Percentiles rank a stretch among this genome's conserved stretches.
These are phyloP conservation scores for Fraxinus nigra DNA, from an alignment of 305 asterid genomes.

Conservation along the genomic window DNA sequence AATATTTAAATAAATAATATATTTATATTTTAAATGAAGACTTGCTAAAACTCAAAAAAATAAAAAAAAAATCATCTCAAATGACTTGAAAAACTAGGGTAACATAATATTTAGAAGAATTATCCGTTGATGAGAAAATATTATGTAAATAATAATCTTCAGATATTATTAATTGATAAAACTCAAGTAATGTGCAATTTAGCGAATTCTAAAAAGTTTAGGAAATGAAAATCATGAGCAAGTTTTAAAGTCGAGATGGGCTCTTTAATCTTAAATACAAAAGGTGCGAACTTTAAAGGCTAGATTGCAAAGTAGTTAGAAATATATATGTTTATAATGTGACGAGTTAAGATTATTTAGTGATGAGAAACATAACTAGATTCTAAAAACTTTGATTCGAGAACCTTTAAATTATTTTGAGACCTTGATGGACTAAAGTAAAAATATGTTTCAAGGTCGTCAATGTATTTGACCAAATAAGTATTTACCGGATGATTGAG, in stretches of 20 bases:
- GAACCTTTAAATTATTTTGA: neutral
- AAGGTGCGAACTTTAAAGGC: neutral
- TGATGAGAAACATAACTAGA: neutral
- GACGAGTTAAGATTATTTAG: too few species aligned
- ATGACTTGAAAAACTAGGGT: neutral
- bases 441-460: neutral
- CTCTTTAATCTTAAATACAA: neutral
- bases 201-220: too few species aligned
- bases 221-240: neutral
- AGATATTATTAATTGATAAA: neutral
- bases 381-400: too few species aligned
- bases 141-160: neutral
- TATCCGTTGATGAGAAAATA: neutral
- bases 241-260: neutral
- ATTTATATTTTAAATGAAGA: too few species aligned
- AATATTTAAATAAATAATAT: too few species aligned
- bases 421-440: neutral
- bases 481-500: neutral
- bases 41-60: neutral
- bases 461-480: too few species aligned
- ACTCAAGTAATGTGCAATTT: neutral
- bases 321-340: neutral
- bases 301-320: neutral
- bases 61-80: neutral
- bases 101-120: neutral